phyloP scores from a whole-genome alignment of 2,329 filamentous ascomycete genomes.

The Huntiella decipiens region DNA sequence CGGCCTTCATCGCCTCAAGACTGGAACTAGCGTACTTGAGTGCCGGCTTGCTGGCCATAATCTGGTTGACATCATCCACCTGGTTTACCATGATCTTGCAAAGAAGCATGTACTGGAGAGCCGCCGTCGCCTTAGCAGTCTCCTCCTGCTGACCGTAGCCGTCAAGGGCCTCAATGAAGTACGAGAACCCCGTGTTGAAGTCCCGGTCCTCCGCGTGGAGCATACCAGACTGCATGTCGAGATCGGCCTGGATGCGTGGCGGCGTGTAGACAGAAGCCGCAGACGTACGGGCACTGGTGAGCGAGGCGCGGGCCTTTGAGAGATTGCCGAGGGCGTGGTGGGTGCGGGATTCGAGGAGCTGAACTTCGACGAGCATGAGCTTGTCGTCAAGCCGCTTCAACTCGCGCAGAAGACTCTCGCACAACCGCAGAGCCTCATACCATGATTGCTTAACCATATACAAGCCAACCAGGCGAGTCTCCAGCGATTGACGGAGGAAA shows the following conservation, averaged over 20 bases:
- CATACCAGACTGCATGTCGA: conserved; percentile 99
- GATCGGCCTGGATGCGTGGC: conserved; percentile 78
- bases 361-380: conserved; percentile 90
- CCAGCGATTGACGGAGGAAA: conserved; percentile 94
- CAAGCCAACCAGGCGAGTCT: conserved; percentile 80
- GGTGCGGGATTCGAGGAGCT: conserved; percentile 87
- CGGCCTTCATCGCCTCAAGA: conserved; percentile 97
- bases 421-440: conserved; percentile 89
- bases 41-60: conserved; percentile 92
- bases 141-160: conserved; percentile 92
- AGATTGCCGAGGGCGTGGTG: conserved; percentile 97
- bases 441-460: conserved; percentile 97
- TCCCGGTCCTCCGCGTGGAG: conserved; percentile 96
- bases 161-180: conserved; percentile 97
- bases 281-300: conserved; percentile 85
- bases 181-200: conserved; percentile 96
- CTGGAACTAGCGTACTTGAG: conserved; percentile 90
- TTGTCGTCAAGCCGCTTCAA: conserved; percentile 97
- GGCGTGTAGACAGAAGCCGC: conserved; percentile 96
- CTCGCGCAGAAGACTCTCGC: conserved; percentile 90
- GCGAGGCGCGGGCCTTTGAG: conserved; percentile 80
- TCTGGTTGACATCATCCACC: conserved; percentile 82
- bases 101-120: conserved; percentile 96
- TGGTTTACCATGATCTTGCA: conserved; percentile 99
- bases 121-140: conserved; percentile 73